Conservation (phyloP, 495 filamentous ascomycete genomes). For the Penicillium steckii region DNA sequence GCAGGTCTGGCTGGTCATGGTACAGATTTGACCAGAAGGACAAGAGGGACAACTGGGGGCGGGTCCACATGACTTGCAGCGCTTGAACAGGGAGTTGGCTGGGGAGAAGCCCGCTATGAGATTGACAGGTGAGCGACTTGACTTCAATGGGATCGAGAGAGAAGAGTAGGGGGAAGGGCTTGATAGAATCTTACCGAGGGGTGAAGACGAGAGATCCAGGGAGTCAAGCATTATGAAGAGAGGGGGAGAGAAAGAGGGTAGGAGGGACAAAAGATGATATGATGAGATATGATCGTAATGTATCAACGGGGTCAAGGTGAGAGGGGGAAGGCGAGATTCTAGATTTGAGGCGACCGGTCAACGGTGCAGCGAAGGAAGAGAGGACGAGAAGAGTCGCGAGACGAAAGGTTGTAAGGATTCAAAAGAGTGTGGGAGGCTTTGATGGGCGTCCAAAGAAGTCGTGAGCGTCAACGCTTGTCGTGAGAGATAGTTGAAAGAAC, state of each 20-base stretch:
- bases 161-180: background rate
- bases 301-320: too few relatives aligned
- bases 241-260: too few relatives aligned
- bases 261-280: too few relatives aligned
- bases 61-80: conserved; percentile 43
- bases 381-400: conserved; percentile 13
- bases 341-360: conserved; percentile 25
- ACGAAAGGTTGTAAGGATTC: background rate
- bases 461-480: conserved; percentile 37
- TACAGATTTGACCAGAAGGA: conserved; percentile 49
- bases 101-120: conserved; percentile 20
- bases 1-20: conserved; percentile 55
- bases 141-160: background rate
- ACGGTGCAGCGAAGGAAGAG: too few relatives aligned
- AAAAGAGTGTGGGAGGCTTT: conserved; percentile 35
- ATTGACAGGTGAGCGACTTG: background rate
- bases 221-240: too few relatives aligned
- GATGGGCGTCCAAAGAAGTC: conserved; percentile 45
- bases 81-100: conserved; percentile 44
- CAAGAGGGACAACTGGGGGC: conserved; percentile 54
- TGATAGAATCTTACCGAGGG: conserved; percentile 19
- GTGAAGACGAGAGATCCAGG: conserved; percentile 20
- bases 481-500: conserved; percentile 18
- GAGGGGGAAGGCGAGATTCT: conserved; percentile 1
- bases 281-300: too few relatives aligned